These are phyloP conservation scores for Irpex lacteus DNA, from an alignment of 1,284 basidiomycete genomes.

Conservation along the genomic window DNA sequence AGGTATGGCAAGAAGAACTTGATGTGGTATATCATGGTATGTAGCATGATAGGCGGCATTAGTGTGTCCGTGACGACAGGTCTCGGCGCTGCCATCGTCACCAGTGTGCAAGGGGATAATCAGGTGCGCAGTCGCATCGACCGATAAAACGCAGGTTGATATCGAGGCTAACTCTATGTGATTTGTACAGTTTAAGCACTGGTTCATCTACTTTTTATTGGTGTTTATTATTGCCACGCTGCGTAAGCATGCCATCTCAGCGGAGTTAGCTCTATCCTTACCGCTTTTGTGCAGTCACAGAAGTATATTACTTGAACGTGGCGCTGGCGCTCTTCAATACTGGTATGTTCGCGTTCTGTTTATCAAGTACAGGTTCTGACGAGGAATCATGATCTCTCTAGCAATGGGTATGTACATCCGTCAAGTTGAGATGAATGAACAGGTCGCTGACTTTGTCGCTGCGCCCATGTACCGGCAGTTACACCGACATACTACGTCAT, in stretches of 20 bases:
- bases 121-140: constrained; percentile 49
- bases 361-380: background rate
- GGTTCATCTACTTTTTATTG: constrained; percentile 88
- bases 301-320: constrained; percentile 96
- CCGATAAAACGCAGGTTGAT: background rate
- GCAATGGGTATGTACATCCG: constrained; percentile 66
- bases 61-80: constrained; percentile 96
- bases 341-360: constrained; percentile 36
- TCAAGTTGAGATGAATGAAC: constrained; percentile 6
- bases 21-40: constrained; percentile 94
- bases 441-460: constrained; percentile 17
- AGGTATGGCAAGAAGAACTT: constrained; percentile 91
- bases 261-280: background rate
- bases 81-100: constrained; percentile 88
- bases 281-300: constrained; percentile 53
- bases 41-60: constrained; percentile 95
- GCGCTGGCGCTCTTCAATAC: constrained; percentile 96
- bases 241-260: constrained; percentile 38
- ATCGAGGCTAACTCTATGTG: background rate
- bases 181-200: constrained; percentile 58
- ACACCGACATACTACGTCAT: constrained; percentile 79
- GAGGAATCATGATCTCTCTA: constrained; percentile 27
- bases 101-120: constrained; percentile 82
- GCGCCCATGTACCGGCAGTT: constrained; percentile 39
- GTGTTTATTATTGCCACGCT: constrained; percentile 85